Percentiles rank a stretch among this genome's conserved stretches.
These are phyloP conservation scores for Malassezia sp. DNA, from an alignment of 1,284 basidiomycete genomes.

Conservation along the genomic window DNA sequence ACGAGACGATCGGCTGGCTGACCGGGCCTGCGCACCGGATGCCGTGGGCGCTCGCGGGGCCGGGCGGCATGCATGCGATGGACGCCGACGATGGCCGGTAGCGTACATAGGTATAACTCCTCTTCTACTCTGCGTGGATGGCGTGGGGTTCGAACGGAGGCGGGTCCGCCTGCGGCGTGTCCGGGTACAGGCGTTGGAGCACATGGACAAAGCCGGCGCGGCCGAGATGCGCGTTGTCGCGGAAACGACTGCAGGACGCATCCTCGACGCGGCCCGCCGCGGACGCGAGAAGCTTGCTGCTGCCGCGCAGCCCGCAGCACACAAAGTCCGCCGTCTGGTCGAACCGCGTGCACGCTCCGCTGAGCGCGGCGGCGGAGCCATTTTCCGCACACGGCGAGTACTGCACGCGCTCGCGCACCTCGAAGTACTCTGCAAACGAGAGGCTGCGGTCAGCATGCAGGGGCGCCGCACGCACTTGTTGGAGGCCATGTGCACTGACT, in stretches of 20 bases:
- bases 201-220: conserved; percentile 12
- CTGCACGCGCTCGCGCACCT: conserved; percentile 5
- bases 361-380: background rate
- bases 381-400: conserved; percentile 2
- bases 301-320: conserved; percentile 6
- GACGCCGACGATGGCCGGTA: conserved; percentile 4
- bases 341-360: conserved; percentile 2
- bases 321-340: conserved; percentile 8
- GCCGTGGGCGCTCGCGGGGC: background rate
- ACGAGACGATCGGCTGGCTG: conserved; percentile 11
- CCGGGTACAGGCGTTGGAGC: conserved; percentile 4
- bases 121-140: too few relatives aligned
- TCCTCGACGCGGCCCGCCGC: conserved; percentile 10
- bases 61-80: conserved; percentile 1
- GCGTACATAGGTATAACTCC: too few relatives aligned
- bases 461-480: conserved; percentile 8
- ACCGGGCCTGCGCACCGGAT: conserved; percentile 4
- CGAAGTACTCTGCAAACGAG: conserved; percentile 7
- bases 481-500: conserved; percentile 3
- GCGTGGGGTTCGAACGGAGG: too few relatives aligned
- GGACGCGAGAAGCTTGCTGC: background rate
- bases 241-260: conserved; percentile 1
- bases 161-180: too few relatives aligned
- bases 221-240: conserved; percentile 10
- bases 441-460: background rate